Base-by-base conservation (phyloP, 106 monocot species). In the Posidonia australis region DNA sequence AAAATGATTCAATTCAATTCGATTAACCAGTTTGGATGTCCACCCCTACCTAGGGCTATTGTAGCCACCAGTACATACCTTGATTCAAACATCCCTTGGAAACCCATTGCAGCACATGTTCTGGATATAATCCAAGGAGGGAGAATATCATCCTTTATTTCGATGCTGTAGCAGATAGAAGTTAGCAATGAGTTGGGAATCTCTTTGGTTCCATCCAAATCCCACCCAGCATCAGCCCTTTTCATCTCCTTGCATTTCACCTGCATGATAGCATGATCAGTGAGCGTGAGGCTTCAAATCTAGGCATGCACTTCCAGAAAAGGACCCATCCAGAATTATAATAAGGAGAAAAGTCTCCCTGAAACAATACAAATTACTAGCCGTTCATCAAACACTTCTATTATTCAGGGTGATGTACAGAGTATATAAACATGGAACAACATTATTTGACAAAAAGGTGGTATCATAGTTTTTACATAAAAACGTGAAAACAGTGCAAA, bases 191-290 rank as follows among this genome's bases (percentile, higher is more conserved):
- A 32, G 43, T 59, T 13, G 27, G 36, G 24, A 51, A 49, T 31
- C 31, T 53, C 19, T 29, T 74, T 68, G 9, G 53, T 13, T 11
- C 66, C 61, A 58, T 80, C 78, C 48, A 55, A 42, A 7, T 75
- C 76, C 26, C 69, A 78, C 41, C 63, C 80, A 51, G 58, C 54
- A 58, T 93, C 79, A 32, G 84, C 96, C 74, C 72, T 87, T 72
- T 71, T 96, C 68, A 96, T 77, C 82, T 96, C 96, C 70, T 78
- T 90, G 54, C 78, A 90, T 69, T 47, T 77, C 64, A 96, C 87
- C 96, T 96, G 60, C 16, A 57, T 10, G 52, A 24, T 13, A 7
- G 17, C 14, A 55, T 26, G 36, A 36, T 36, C 5, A 36, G 36
- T 4, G 7, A n/a, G n/a, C n/a, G n/a, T n/a, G n/a, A n/a, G n/a